Conservation (phyloP, 1,139 yeast genomes). For the Sugiyamaella pinicola region DNA sequence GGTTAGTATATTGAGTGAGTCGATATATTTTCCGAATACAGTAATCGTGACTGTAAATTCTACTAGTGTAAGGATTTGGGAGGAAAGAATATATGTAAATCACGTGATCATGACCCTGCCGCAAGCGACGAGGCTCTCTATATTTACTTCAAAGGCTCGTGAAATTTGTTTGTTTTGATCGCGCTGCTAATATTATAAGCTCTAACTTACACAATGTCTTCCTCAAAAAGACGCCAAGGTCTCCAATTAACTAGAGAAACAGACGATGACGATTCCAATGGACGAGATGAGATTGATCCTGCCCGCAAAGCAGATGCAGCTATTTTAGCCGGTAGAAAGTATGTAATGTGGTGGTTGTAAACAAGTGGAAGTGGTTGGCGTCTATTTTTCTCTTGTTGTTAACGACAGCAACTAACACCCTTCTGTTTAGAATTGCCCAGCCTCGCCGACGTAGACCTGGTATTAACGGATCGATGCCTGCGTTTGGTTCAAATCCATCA, state of each 20-base stretch:
- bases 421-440: slow-evolving; percentile 47
- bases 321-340: slow-evolving; percentile 66
- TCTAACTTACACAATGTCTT: not conserved
- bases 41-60: slow-evolving; percentile 7
- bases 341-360: slow-evolving; percentile 12
- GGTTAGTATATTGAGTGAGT: not conserved
- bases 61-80: too few species aligned
- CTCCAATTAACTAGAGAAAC: slow-evolving; percentile 45
- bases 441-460: slow-evolving; percentile 51
- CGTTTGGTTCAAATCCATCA: slow-evolving; percentile 19
- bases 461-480: slow-evolving; percentile 19
- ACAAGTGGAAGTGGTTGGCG: too few species aligned
- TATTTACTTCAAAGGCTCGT: not conserved
- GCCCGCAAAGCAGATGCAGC: slow-evolving; percentile 56
- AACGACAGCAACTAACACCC: slow-evolving; percentile 2
- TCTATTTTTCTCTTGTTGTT: not conserved
- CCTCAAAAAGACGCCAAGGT: slow-evolving; percentile 29
- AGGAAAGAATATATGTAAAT: not conserved
- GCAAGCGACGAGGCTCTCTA: not conserved
- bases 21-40: not conserved
- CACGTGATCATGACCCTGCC: not conserved
- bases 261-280: slow-evolving; percentile 46
- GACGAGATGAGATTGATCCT: slow-evolving; percentile 39
- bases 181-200: not conserved
- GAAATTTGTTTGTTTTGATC: slow-evolving; percentile 4